Base-by-base conservation (phyloP, 2,329 filamentous ascomycete genomes). In the Talaromyces atroroseus region DNA sequence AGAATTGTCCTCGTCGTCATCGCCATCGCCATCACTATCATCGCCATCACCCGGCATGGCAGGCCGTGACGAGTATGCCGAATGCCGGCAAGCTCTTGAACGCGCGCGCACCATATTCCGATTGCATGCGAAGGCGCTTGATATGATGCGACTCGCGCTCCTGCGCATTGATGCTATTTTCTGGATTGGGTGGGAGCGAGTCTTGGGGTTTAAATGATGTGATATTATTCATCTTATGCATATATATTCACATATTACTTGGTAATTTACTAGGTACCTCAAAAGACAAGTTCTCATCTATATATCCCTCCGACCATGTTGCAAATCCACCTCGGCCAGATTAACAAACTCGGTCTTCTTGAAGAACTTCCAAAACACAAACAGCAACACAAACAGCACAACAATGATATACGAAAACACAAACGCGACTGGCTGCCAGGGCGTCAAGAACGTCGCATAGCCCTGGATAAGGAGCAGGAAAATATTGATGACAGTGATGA, bases 331-430 rank as follows among this genome's bases (percentile, higher is more conserved):
- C 29, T 50, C 29, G 34, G 29, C 48, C 49, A 56, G 32, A 36
- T 56, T 46, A 23, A 56, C 55, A 23, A 57, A 53, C 11, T 26
- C 14, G 3, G 49, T 52, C 45, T 49, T 49, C 36, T 57, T 57
- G 23, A 47, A 16, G 12, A 57, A 11, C 14, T 57, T 57, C 49
- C 55, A 57, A 20, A 44, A 16, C 21, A 45, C 45, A 42, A 52
- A 57, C 2, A 57, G 24, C 34, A 23, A 34, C 16, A 49, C 32
- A n/a, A 57, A 57, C 20, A 57, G 29, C 45, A 57, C 55, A n/a
- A 57, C 36, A 36, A 57, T 57, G 36, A 57, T 53, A 29, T 57
- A 57, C 18, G 49, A 52, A 16, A 57, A 53, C 36, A 57, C 55
- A 53, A 57, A 57, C 21, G 49, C 45, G 1, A 57, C 49, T 5